phyloP scores from a whole-genome alignment of 345 rosid species.

The Lumnitzera racemosa region DNA sequence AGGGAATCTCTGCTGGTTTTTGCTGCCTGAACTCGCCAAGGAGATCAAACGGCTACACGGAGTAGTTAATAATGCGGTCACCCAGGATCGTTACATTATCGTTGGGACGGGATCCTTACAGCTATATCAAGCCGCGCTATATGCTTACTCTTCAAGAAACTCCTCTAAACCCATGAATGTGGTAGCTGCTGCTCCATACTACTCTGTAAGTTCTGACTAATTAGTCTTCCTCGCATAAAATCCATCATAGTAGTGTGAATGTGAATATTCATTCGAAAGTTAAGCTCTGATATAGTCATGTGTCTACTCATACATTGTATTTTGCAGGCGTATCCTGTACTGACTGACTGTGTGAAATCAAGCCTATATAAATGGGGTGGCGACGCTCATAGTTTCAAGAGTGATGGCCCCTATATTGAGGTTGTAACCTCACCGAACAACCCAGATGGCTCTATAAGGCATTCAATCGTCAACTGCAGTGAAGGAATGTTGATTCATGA shows the following conservation, averaged over 20 bases:
- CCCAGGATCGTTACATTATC: conserved; percentile 52
- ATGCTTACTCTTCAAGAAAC: conserved; percentile 59
- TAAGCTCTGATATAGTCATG: too few relatives aligned
- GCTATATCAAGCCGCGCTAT: conserved; percentile 74
- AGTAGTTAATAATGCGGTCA: conserved; percentile 76
- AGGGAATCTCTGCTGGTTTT: conserved; percentile 75
- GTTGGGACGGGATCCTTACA: conserved; percentile 95
- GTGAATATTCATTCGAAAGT: too few relatives aligned
- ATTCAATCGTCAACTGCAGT: conserved; percentile 55
- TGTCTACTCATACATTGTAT: too few relatives aligned
- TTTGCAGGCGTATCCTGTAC: conserved; percentile 63
- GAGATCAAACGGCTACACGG: conserved; percentile 59
- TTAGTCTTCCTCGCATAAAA: too few relatives aligned
- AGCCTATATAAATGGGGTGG: conserved; percentile 79
- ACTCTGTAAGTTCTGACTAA: conserved; percentile 45
- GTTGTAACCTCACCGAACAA: conserved; percentile 90
- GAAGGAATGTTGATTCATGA: conserved; percentile 76
- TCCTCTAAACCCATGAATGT: conserved; percentile 57
- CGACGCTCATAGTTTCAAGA: conserved; percentile 49
- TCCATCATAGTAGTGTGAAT: too few relatives aligned
- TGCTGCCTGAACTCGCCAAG: conserved; percentile 63
- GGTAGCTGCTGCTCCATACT: conserved; percentile 76
- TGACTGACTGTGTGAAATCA: conserved; percentile 76
- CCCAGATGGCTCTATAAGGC: conserved; percentile 74
- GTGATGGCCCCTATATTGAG: conserved; percentile 72